These are phyloP conservation scores for Ustilago curta DNA, from an alignment of 1,284 basidiomycete genomes.

Conservation along the genomic window DNA sequence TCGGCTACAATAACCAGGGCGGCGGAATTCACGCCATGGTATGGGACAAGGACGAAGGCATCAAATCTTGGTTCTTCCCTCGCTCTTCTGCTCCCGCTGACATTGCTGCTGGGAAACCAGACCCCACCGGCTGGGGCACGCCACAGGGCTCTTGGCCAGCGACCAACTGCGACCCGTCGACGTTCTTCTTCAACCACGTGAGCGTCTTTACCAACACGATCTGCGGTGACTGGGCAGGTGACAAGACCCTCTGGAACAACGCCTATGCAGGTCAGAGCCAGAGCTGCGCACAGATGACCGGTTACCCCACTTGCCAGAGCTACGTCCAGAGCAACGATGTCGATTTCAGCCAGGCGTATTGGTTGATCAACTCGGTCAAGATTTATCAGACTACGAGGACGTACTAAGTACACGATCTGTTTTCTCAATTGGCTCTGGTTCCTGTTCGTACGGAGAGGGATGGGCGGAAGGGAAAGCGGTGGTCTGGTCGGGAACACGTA, in stretches of 20 bases:
- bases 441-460: background rate
- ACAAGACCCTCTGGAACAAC: constrained; percentile 42
- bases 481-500: constrained; percentile 25
- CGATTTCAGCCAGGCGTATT: constrained; percentile 51
- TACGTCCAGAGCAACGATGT: constrained; percentile 42
- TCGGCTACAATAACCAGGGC: constrained; percentile 74
- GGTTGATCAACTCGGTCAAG: constrained; percentile 56
- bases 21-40: constrained; percentile 73
- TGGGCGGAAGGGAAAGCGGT: background rate
- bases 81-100: constrained; percentile 71
- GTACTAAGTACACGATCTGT: constrained; percentile 2
- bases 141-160: constrained; percentile 74
- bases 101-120: constrained; percentile 68
- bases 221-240: constrained; percentile 54
- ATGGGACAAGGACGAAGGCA: constrained; percentile 66
- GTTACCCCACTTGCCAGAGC: constrained; percentile 36
- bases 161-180: constrained; percentile 71
- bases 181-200: constrained; percentile 70
- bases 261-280: constrained; percentile 33
- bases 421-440: background rate
- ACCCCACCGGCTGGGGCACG: constrained; percentile 71
- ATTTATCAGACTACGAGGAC: constrained; percentile 48
- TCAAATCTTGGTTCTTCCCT: constrained; percentile 75
- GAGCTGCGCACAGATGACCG: constrained; percentile 48
- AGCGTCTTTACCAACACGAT: constrained; percentile 54